Evolutionary conservation across 345 rosid genomes (phyloP).

Genomic region (Zanthoxylum bungeanum): DNA sequence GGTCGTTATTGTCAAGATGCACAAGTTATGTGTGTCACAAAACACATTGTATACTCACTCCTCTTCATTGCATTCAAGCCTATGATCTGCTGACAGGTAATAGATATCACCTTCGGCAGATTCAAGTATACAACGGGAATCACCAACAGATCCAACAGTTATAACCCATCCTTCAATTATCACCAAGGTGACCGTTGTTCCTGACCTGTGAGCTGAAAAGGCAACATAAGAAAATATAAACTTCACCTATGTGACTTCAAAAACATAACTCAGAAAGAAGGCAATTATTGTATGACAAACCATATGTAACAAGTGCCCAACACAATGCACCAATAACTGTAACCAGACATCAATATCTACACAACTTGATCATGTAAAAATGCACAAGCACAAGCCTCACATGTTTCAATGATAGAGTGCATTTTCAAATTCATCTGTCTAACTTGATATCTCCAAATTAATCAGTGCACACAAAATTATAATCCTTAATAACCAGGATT

Average conservation of each 20-base stretch:
- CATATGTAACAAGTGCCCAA: neutral
- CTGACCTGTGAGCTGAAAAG: constrained; percentile 77
- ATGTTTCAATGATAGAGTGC: neutral
- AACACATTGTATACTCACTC: constrained; percentile 57
- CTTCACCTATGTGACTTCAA: neutral
- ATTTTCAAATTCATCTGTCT: neutral
- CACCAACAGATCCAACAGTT: constrained; percentile 98
- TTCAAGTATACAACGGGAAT: constrained; percentile 95
- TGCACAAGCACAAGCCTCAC: neutral
- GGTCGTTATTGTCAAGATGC: constrained; percentile 3
- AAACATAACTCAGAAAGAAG: neutral
- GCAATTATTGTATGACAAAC: neutral
- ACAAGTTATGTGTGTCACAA: constrained; percentile 3
- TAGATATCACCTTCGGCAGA: constrained; percentile 90
- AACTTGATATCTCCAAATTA: neutral
- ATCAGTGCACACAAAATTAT: neutral
- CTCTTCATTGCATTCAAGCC: constrained; percentile 91
- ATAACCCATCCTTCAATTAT: constrained; percentile 90
- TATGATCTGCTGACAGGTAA: constrained; percentile 92
- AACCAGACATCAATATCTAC: neutral
- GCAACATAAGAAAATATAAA: neutral
- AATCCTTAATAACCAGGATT: neutral
- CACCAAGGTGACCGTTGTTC: constrained; percentile 91
- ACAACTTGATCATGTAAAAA: neutral
- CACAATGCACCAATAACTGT: neutral